Base-by-base conservation (phyloP, 495 filamentous ascomycete genomes). In the Neurospora pannonica region DNA sequence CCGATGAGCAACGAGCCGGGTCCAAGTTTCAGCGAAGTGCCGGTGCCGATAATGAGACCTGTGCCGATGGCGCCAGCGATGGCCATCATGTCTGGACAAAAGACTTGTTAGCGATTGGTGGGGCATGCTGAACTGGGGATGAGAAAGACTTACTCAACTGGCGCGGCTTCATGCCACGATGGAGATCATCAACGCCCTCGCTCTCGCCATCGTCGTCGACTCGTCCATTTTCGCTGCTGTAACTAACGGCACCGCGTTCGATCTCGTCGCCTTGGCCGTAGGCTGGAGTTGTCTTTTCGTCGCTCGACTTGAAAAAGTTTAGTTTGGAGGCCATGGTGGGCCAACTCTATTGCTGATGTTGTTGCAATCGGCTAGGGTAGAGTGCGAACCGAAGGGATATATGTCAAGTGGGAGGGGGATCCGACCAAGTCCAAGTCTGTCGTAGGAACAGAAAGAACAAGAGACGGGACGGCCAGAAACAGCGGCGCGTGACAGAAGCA, bases 61-160 rank as follows among this genome's bases (percentile, higher is more conserved):
- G 92, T 94, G 75, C 92, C 93, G 75, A 97, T 92, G 13, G 93
- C 93, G 69, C 92, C 92, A 37, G 93, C 93, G 76, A 97, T 93
- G 5, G 93, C 93, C 86, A 97, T 95, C 89, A 82, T 82, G 73
- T 82, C 80, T 82, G 40, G 15, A 19, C 54, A 67, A 17, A 9
- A 34, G 5, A 1, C 21, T 13, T 54, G 42, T 73, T 19, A 39
- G 70, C 46, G 36, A 21, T n/a, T 4, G 38, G 0, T 19, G 15
- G 19, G 54, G 1, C 54, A 9, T 17, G 3, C 0, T 67, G 24
- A 3, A 67, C 43, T 13, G 19, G 11, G 21, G 2, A 6, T 11
- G 11, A 21, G 21, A 36, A 0, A 71, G 36, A 75, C 78, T 70
- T 38, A 82, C 81, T 82, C 54, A 82, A 74, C 39, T 82, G 80